These are phyloP conservation scores for Cladorrhinum sp. DNA, from an alignment of 2,329 filamentous ascomycete genomes.

Conservation along the genomic window DNA sequence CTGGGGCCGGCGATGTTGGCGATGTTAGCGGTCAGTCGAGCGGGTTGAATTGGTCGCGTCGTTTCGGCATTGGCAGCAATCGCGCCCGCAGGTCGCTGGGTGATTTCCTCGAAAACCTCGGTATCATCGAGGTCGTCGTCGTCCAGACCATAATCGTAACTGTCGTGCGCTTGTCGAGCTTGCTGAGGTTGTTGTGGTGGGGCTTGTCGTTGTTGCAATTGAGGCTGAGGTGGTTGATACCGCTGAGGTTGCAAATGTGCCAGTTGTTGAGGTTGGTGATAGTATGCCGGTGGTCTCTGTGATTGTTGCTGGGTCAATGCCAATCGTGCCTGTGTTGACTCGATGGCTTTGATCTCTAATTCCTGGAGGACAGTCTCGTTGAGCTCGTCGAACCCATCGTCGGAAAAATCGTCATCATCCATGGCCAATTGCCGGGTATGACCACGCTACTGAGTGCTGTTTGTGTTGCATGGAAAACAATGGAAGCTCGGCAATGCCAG, in stretches of 20 bases:
- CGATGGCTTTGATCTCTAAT: constrained; percentile 62
- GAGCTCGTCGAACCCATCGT: constrained; percentile 61
- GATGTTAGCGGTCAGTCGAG: constrained; percentile 22
- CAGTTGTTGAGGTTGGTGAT: constrained; percentile 1
- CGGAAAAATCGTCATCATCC: constrained; percentile 63
- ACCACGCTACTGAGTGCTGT: constrained; percentile 15
- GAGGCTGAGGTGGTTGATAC: constrained; percentile 9
- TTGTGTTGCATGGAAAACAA: not conserved
- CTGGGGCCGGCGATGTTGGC: constrained; percentile 10
- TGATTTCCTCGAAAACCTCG: constrained; percentile 49
- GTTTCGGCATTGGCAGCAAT: constrained; percentile 32
- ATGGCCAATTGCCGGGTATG: constrained; percentile 30
- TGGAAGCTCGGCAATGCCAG: not conserved
- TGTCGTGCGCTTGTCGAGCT: constrained; percentile 3
- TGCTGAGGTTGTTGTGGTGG: constrained; percentile 21
- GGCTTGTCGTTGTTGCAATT: constrained; percentile 23
- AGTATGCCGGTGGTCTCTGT: constrained; percentile 16
- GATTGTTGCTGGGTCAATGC: constrained; percentile 28
- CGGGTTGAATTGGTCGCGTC: constrained; percentile 34
- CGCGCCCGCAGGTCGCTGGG: constrained; percentile 33
- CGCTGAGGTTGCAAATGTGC: constrained; percentile 1
- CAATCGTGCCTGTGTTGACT: constrained; percentile 51
- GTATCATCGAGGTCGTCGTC: constrained; percentile 59
- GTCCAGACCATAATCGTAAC: constrained; percentile 44
- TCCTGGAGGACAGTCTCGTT: constrained; percentile 57